A percentile compares a stretch with the other conserved stretches of the same genome.
Conservation (phyloP, 345 rosid species). For the Cochlearia excelsa region DNA sequence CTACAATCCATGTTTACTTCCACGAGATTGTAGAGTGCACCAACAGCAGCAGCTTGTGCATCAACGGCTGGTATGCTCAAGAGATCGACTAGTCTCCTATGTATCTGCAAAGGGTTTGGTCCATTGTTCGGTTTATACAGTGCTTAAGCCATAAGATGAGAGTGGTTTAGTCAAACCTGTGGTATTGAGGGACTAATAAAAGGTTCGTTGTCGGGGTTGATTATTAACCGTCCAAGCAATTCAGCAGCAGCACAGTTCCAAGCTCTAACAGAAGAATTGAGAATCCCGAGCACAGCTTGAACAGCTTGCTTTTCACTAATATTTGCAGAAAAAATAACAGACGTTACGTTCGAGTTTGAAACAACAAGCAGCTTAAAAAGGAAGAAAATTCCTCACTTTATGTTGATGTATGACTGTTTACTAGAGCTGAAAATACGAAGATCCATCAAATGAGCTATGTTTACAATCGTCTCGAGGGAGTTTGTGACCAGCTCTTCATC, state of each 20-base stretch:
- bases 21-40: conserved; percentile 91
- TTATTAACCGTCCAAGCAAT: conserved; percentile 84
- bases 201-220: conserved; percentile 95
- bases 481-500: conserved; percentile 96
- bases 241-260: conserved; percentile 99
- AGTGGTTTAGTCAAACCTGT: conserved; percentile 46
- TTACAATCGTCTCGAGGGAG: conserved; percentile 87
- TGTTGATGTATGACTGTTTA: conserved; percentile 75
- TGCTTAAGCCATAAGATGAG: conserved; percentile 5
- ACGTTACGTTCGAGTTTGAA: conserved; percentile 13
- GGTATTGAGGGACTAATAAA: conserved; percentile 86
- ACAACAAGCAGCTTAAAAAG: conserved; percentile 17
- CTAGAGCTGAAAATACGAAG: conserved; percentile 87
- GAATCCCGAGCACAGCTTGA: conserved; percentile 84
- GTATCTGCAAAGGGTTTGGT: conserved; percentile 55
- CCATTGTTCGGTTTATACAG: background rate
- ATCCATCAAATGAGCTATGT: conserved; percentile 89
- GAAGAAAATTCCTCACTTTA: conserved; percentile 54
- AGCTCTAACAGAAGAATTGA: conserved; percentile 68
- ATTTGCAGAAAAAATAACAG: conserved; percentile 33
- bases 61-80: conserved; percentile 71
- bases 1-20: conserved; percentile 97
- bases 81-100: conserved; percentile 82
- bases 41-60: conserved; percentile 96
- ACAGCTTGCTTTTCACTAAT: conserved; percentile 82